Evolutionary conservation across 441 rosid species (phyloP), one percentile per base, ranked within the genome.

Genomic region (Gossypium davidsonii): DNA sequence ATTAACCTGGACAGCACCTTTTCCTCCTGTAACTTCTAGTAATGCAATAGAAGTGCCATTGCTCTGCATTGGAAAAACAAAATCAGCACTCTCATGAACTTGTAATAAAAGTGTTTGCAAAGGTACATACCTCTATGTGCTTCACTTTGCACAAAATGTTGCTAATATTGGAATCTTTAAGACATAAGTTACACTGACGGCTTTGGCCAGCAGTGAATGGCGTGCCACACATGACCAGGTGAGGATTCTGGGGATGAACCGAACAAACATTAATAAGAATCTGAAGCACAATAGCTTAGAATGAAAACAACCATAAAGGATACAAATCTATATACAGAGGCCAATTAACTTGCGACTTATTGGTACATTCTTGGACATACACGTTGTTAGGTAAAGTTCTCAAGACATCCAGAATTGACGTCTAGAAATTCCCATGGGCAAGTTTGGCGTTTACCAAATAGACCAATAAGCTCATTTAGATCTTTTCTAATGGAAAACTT

Each of bases 1-100:
- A 78, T 96, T 96, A 68, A 96, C 97, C 72, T 88, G 96, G 63
- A 96, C 99, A 51, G 76, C 80, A 78, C 96, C 96, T 81, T 93
- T 93, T 64, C 88, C 88, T 67, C 98, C 99, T 31, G 83, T 76
- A 21, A 96, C 83, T 81, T 96, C 94, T 76, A 96, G 73, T 23
- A 85, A 70, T 34, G 92, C 92, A 52, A 81, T 83, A 46, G 93
- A 83, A 67, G 89, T 76, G 73, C 90, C 91, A 76, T 86, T 90
- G 11, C 83, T 81, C 99, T 93, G 83, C 79, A 75, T 69, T 61
- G 25, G 60, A 73, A 23, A 68, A 52, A 6, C 6, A 75, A 51
- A 53, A 69, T 68, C 17, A 10, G 46, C 42, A 52, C 58, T 23
- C 8, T 49, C 53, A 49, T 49, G 52, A 48, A 31, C 21, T 48